Evolutionary conservation across 202 grass and related monocot species (phyloP), one percentile per base, ranked within the genome.

Genomic region (Brachypodium distachyon): DNA sequence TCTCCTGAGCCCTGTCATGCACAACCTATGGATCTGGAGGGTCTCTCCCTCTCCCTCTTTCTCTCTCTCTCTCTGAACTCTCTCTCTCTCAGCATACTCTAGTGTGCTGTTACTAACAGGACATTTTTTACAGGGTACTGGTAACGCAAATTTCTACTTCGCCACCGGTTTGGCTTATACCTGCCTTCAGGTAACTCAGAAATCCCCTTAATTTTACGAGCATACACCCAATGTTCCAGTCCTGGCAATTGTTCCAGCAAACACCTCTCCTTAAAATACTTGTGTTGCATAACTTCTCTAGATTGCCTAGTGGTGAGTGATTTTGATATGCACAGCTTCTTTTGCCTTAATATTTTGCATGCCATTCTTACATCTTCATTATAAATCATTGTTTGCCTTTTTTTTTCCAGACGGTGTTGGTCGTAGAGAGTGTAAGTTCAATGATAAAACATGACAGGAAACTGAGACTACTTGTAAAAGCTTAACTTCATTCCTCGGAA

Each of bases 21-120:
- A 99, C 78, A 95, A 95, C 72, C 81, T 99, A 54, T 95, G 92
- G 96, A 98, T 98, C 73, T 98, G 96, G 96, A 95, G 96, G 91
- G 89, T 95, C 40, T 82, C 33, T 92, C 76, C 85, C 67, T 85
- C 67, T 76, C 72, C 62, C 78, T 65, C 44, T 55, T 23, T 49
- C 68, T 64, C 48, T 67, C 19, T 54, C 73, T 74, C 13, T 52
- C 12, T 31, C 9, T 33, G n/a, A n/a, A n/a, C n/a, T n/a, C 7
- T 40, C 6, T 13, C 17, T 37, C 3, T 12, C 29, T 26, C 23
- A 23, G 27, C 39, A 44, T 23, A 16, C 21, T 32, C 37, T 59
- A 60, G 16, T 37, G 37, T 51, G 49, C 39, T 19, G 33, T 61
- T 61, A 54, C 54, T 68, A 49, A 76, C 18, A 25, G 29, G 23